phyloP scores from a whole-genome alignment of 306 rosid species.

The Trifolium dubium region DNA sequence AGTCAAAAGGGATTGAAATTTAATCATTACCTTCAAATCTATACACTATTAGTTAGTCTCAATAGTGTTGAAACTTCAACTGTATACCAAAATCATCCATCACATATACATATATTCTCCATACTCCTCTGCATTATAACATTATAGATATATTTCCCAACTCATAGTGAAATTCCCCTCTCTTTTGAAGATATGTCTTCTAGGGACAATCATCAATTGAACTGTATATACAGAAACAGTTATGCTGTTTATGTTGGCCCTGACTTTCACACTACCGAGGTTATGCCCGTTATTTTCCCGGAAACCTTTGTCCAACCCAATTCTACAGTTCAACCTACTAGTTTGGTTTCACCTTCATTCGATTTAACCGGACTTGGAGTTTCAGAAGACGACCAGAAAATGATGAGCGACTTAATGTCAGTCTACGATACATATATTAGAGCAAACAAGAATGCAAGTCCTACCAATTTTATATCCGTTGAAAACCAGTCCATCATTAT shows the following conservation, averaged over 20 bases:
- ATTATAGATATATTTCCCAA: too few species aligned
- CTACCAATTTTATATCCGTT: conserved; percentile 30
- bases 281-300: conserved; percentile 60
- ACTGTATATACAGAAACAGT: conserved; percentile 45
- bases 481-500: conserved; percentile 48
- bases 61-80: too few species aligned
- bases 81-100: too few species aligned
- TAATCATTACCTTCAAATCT: too few species aligned
- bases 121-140: too few species aligned
- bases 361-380: conserved; percentile 60
- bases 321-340: conserved; percentile 44
- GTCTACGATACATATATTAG: conserved; percentile 52
- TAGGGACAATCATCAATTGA: conserved; percentile 71
- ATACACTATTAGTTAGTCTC: too few species aligned
- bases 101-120: too few species aligned
- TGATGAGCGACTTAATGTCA: conserved; percentile 63
- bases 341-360: conserved; percentile 53
- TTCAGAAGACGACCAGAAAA: conserved; percentile 63
- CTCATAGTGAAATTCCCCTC: conserved; percentile 54
- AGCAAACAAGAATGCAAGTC: conserved; percentile 46
- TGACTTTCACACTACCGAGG: conserved; percentile 57
- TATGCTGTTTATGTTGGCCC: conserved; percentile 45
- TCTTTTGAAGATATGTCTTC: conserved; percentile 64
- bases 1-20: too few species aligned
- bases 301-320: conserved; percentile 54